Conservation (phyloP, 2,329 filamentous ascomycete species). For the Thyridium curvatum region DNA sequence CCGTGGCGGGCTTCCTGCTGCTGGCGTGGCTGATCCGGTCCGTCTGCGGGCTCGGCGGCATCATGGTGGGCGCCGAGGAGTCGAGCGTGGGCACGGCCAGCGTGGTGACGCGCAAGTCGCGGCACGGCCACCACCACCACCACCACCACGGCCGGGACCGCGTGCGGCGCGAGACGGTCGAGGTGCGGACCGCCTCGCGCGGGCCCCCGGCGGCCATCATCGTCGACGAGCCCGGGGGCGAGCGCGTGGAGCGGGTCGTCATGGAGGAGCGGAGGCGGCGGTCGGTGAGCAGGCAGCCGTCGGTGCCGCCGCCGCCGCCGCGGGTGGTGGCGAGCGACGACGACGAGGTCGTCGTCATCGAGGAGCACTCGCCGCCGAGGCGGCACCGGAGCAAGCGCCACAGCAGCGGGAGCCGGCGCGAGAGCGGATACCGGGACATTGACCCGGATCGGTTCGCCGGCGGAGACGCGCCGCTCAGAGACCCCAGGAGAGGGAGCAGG, state of each 20-base stretch:
- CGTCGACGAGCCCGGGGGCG: conserved; percentile 13
- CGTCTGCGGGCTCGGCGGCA: conserved; percentile 14
- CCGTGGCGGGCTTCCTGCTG: conserved; percentile 35
- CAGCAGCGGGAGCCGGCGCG: conserved; percentile 16
- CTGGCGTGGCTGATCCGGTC: conserved; percentile 24
- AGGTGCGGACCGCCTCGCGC: conserved; percentile 14
- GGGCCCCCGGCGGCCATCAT: conserved; percentile 11
- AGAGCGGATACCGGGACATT: conserved; percentile 21
- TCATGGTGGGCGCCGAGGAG: conserved; percentile 4
- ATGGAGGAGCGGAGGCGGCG: conserved; percentile 17
- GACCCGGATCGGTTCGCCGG: conserved; percentile 22
- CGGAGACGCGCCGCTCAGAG: conserved; percentile 18
- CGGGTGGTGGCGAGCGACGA: conserved; percentile 11
- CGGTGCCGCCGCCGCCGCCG: conserved; percentile 10
- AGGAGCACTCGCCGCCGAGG: conserved; percentile 21
- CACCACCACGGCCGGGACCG: conserved; percentile 9
- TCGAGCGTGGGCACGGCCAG: conserved; percentile 14
- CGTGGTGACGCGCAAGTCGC: conserved; percentile 14
- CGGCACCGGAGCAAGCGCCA: conserved; percentile 13
- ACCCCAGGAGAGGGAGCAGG: conserved; percentile 23
- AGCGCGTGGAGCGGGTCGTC: conserved; percentile 16
- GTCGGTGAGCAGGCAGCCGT: conserved; percentile 7
- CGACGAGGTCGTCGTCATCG: conserved; percentile 27
- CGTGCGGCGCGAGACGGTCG: conserved; percentile 16
- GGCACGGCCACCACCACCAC: conserved; percentile 10